Evolutionary conservation across 345 rosid genomes (phyloP), one percentile per base, ranked within the genome.

Genomic region (Eucalyptus shirleyi): DNA sequence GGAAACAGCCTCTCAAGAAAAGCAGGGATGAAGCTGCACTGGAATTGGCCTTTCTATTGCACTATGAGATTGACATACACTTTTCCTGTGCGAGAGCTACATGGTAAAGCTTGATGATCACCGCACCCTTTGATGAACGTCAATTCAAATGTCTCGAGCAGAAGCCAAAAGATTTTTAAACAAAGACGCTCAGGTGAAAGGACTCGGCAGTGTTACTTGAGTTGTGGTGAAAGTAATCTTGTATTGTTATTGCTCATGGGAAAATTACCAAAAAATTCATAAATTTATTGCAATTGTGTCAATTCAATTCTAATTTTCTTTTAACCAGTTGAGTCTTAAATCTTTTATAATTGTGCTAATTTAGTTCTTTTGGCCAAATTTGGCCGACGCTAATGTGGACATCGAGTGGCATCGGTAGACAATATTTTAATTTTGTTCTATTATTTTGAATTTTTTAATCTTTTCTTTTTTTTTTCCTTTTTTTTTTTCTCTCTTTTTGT

Each of bases 401-500:
- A 0, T 53, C 1, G 24, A 1, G 56, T 0, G 0, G 56, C 56
- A 19, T 53, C 2, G 0, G 0, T 19, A 19, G 26, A 19, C 2
- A 19, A 53, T 53, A 53, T 53, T 53, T 53, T 53, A 53, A 53
- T 53, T 8, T 19, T 8, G 19, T 53, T 53, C 4, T 53, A 53
- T 53, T 19, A 53, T 19, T 53, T 53, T 53, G 59, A 53, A 19
- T 8, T 53, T 53, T 53, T 53, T 53, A 19, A 53, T 18, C 4
- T 53, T 53, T 51, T 51, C 23, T 18, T 51, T 4, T 51, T 51
- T 1, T 17, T 2, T 17, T 16, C 17, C 1, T 1, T 7, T 53
- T 53, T 37, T 37, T 19, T 19, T 53, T 53, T 7, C 2, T 50
- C 1, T 50, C 1, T 19, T 53, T 19, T 53, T 53, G 2, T 19